A percentile compares a stretch with the other conserved stretches of the same genome.
phyloP scores from a whole-genome alignment of 768 basidiomycete genomes.

The Amanita subjunquillea region DNA sequence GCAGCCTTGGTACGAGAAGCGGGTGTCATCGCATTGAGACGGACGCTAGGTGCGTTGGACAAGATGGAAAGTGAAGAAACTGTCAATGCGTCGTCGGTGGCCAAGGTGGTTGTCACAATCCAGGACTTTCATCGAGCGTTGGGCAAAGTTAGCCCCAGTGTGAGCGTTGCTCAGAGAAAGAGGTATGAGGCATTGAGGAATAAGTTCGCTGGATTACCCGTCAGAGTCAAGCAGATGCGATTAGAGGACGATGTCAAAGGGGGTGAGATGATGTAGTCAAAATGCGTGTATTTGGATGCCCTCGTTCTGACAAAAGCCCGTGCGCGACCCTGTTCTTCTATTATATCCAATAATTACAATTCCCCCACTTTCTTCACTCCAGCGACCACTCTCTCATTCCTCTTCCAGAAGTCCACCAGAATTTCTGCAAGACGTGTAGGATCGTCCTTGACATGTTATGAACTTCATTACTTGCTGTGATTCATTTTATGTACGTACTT shows the following conservation, averaged over 20 bases:
- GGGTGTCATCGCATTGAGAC: constrained; percentile 71
- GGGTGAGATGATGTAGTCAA: background rate
- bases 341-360: constrained; percentile 12
- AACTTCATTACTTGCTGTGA: background rate
- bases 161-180: constrained; percentile 66
- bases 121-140: constrained; percentile 69
- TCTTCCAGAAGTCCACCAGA: constrained; percentile 81
- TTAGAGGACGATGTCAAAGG: constrained; percentile 3
- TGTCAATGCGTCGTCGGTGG: constrained; percentile 6
- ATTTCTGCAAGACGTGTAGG: constrained; percentile 73
- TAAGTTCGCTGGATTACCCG: constrained; percentile 76
- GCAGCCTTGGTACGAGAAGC: constrained; percentile 85
- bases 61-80: constrained; percentile 33
- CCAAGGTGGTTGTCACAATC: constrained; percentile 37
- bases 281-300: too few relatives aligned
- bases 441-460: constrained; percentile 55
- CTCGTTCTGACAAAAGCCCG: too few relatives aligned
- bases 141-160: constrained; percentile 81
- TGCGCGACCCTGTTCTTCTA: too few relatives aligned
- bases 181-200: constrained; percentile 74
- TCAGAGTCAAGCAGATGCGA: constrained; percentile 28
- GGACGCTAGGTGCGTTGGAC: constrained; percentile 59
- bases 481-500: constrained; percentile 37
- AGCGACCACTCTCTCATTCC: constrained; percentile 66
- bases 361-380: constrained; percentile 55